Base-by-base conservation (phyloP, 495 filamentous ascomycete species). In the Parathielavia hyrcaniae region DNA sequence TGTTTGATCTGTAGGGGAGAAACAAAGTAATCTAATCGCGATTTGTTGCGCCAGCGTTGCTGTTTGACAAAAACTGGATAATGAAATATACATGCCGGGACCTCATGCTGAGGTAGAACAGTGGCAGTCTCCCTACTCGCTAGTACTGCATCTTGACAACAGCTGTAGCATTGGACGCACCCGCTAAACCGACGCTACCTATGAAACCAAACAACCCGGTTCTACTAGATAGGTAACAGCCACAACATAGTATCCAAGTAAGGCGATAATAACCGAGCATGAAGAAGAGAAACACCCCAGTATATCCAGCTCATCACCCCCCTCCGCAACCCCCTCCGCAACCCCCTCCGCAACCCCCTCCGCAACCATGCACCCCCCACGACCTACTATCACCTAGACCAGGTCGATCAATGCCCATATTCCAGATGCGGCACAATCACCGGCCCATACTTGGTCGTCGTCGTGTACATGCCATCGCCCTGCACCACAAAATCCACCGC, bases 401-500 rank as follows among this genome's bases (percentile, higher is more conserved):
- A 5, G 34, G 17, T 5, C 16, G 14, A 22, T 68, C 60, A 81
- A 61, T 79, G 69, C 52, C 95, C 93, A 77, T 85, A 89, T 71
- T 95, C 95, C 66, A 98, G 72, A 75, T 84, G 89, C 51, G 95
- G 95, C 67, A 98, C 84, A 74, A 97, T 88, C 16, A 97, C 95
- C 39, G 93, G 93, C 10, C 93, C 93, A 71, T 97, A 98, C 76
- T 98, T 98, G 50, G 90, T 90, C 36, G 96, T 90, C 60, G 73
- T 75, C 20, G 81, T 85, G 67, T 83, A 89, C 1, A 79, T 79
- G 4, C 90, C 86, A 61, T 96, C 92, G 2, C 88, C 89, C 75
- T 98, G 93, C 16, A 98, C 93, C 76, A 98, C 92, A 66, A 97
- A 98, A 69, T 98, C 93, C 7, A 93, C 88, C 10, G 92, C 92